A percentile compares a stretch with the other conserved stretches of the same genome.
phyloP scores from a whole-genome alignment of 2,329 filamentous ascomycete genomes.

The Fusarium ramigenum region DNA sequence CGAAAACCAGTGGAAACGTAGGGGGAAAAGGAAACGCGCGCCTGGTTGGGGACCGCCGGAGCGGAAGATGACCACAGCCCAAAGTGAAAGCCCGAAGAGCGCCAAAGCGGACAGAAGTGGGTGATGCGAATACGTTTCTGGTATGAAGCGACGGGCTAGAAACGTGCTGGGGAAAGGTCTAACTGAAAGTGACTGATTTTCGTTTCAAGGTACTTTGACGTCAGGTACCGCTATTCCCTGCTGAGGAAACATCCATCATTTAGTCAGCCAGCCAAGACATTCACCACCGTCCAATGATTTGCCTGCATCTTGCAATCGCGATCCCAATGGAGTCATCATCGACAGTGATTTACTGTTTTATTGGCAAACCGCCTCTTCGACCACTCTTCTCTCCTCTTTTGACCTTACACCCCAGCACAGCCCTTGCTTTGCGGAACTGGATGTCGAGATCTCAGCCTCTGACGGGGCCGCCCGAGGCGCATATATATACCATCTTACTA shows the following conservation, averaged over 20 bases:
- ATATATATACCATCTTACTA: not conserved
- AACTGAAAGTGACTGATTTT: slow-evolving; percentile 34
- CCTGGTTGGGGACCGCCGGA: slow-evolving; percentile 32
- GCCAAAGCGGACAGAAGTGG: slow-evolving; percentile 41
- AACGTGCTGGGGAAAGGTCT: slow-evolving; percentile 36
- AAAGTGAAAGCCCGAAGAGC: slow-evolving; percentile 37
- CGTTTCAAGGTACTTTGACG: slow-evolving; percentile 34
- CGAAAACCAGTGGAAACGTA: slow-evolving; percentile 17
- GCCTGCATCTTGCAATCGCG: slow-evolving; percentile 19
- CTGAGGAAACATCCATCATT: slow-evolving; percentile 20
- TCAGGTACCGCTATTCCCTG: slow-evolving; percentile 22
- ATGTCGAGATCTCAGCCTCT: not conserved
- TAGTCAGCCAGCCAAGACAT: slow-evolving; percentile 21
- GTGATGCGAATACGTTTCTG: slow-evolving; percentile 42
- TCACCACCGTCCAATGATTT: slow-evolving; percentile 15
- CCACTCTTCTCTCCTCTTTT: not conserved
- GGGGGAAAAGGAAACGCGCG: slow-evolving; percentile 32
- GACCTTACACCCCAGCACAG: not conserved
- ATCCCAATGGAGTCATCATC: slow-evolving; percentile 26
- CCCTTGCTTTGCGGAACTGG: not conserved
- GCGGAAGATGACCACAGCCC: slow-evolving; percentile 22
- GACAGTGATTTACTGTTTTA: slow-evolving; percentile 4
- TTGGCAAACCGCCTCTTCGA: slow-evolving; percentile 5
- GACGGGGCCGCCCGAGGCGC: slow-evolving; percentile 5
- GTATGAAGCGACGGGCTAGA: slow-evolving; percentile 37